Percentiles rank a stretch among this genome's conserved stretches.
phyloP scores from a whole-genome alignment of 2,329 filamentous ascomycete species.

The Karstenula rhodostoma region DNA sequence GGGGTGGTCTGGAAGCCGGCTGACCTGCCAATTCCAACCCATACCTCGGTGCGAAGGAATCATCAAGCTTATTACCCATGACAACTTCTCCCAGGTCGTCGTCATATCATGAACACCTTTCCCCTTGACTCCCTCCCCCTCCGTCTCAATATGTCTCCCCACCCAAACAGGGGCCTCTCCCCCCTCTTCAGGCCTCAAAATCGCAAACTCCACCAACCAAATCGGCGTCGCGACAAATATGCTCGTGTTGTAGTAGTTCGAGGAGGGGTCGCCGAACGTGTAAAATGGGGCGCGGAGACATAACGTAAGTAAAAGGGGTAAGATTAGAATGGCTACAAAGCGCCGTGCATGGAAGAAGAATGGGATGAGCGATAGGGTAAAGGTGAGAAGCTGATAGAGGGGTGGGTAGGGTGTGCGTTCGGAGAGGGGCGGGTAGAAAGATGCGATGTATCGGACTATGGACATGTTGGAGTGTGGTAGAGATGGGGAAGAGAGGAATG shows the following conservation, averaged over 20 bases:
- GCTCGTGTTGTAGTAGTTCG: conserved; percentile 17
- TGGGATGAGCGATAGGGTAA: neutral
- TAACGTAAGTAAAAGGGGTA: conserved; percentile 5
- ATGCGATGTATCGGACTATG: neutral
- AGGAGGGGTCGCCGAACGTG: conserved; percentile 14
- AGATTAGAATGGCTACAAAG: neutral
- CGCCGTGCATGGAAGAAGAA: neutral
- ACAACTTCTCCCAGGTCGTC: neutral
- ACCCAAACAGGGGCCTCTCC: conserved; percentile 5
- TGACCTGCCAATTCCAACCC: conserved; percentile 18
- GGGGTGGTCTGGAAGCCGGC: conserved; percentile 6
- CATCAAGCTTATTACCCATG: conserved; percentile 6
- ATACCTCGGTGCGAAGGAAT: conserved; percentile 14
- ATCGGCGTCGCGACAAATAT: conserved; percentile 14
- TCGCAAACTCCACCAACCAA: conserved; percentile 19
- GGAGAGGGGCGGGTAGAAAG: conserved; percentile 6
- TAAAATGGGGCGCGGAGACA: conserved; percentile 13
- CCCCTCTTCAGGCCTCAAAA: conserved; percentile 13
- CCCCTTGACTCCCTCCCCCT: neutral
- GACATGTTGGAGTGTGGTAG: neutral
- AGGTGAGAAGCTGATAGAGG: conserved; percentile 4
- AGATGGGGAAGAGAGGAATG: too few relatives aligned
- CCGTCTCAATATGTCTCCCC: neutral
- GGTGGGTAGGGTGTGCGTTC: neutral
- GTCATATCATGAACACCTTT: neutral